Evolutionary conservation across 2,329 filamentous ascomycete species (phyloP), one percentile per base, ranked within the genome.

Genomic region (Amesomyces nigricolor): DNA sequence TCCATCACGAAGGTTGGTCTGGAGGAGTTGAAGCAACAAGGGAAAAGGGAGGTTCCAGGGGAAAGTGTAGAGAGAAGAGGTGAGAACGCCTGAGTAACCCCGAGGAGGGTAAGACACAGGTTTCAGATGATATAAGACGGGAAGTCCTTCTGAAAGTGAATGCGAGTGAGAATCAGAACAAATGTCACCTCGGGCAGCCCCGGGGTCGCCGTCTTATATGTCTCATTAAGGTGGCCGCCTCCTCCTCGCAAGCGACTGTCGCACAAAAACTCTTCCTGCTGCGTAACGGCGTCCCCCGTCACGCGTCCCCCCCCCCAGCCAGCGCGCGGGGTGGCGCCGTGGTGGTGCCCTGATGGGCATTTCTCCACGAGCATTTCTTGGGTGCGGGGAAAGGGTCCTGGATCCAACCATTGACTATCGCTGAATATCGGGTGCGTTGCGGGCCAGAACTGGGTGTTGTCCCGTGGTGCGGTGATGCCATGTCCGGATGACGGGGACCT

Each of bases 1-100:
- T 66, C 64, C 64, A 66, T 66, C 45, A 32, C 42, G 57, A 16
- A 5, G 38, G 16, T 38, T 35, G 30, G 26, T 16, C 14, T 13
- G 22, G 22, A 19, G 38, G 38, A 26, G 8, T 4, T 19, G 46
- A 17, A 37, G 9, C 26, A 32, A 13, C 7, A 13, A 11, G 5
- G 11, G 11, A n/a, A 32, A 3, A 17, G 11, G 13, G n/a, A 6
- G 32, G 7, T 17, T 32, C 19, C 39, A 10, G 19, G 10, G 17
- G 16, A 13, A 4, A 7, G 6, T 42, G 22, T 26, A 26, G 22
- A 26, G 37, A 22, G 30, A 35, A 13, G 50, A 40, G 14, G 8
- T 16, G 30, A 17, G 42, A 40, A 35, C 8, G 11, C 32, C 32
- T 7, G 32, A 35, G 32, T 4, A 35, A 13, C 32, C 22, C 16